Evolutionary conservation across 768 basidiomycete species (phyloP), one percentile per base, ranked within the genome.

Genomic region (Galerina sulciceps): DNA sequence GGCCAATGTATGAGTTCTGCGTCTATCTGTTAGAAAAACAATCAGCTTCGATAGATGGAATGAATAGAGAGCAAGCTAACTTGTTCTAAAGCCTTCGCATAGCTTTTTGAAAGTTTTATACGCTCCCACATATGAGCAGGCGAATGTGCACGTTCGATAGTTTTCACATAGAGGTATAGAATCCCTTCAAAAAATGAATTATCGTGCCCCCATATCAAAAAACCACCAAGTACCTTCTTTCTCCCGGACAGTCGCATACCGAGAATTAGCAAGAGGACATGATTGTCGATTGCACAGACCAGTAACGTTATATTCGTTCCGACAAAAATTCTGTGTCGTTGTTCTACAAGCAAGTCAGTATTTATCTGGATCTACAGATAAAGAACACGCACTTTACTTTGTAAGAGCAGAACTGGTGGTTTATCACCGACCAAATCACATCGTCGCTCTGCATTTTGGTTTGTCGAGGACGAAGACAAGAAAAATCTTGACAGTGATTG

Each of bases 101-200:
- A 99, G 73, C 95, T 96, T 67, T 91, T 93, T 23, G 93, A 94
- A 13, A 99, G 82, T 67, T 88, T 90, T 73, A 99, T 89, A 59
- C 86, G 82, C 80, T 99, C 96, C 97, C 97, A 99, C 96, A 99
- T 96, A 68, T 90, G 87, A 34, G 94, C 93, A 31, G 97, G 97
- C 38, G 92, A 86, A 70, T 99, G 97, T 10, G 97, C 95, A 53
- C 97, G 86, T 75, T 99, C 97, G 61, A 97, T 95, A 11, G 96
- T 99, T 78, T 99, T 99, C 69, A 97, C 86, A 69, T 93, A 99
- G 9, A 99, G 86, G 73, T 96, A 99, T 15, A 99, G 76, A 2
- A 87, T 76, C 38, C 96, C 96, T 91, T 58, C 1, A 45, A 36
- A 31, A 36, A 22, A n/a, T n/a, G n/a, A 37, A 44, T 52, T 23